Percentiles rank a stretch among this genome's conserved stretches.
These are phyloP conservation scores for Heterobasidion annosum DNA, from an alignment of 1,284 basidiomycete species.

Conservation along the genomic window DNA sequence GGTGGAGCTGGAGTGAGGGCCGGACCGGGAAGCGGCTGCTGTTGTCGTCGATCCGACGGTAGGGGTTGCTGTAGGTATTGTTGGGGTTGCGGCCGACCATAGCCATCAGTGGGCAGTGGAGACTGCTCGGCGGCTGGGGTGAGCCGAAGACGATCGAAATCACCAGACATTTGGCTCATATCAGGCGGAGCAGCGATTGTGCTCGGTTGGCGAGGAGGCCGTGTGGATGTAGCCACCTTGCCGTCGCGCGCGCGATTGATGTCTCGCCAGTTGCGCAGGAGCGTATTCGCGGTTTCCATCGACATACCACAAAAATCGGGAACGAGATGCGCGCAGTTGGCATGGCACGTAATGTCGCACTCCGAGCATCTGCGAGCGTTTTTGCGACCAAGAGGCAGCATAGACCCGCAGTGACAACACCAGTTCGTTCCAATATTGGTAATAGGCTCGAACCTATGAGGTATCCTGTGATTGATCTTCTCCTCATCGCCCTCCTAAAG, in stretches of 20 bases:
- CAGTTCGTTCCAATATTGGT: conserved; percentile 98
- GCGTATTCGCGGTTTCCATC: conserved; percentile 97
- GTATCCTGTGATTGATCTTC: conserved; percentile 99
- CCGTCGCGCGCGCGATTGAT: conserved; percentile 54
- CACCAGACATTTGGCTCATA: conserved; percentile 21
- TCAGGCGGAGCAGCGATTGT: conserved; percentile 10
- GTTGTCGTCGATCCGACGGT: conserved; percentile 7
- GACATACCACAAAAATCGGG: conserved; percentile 99
- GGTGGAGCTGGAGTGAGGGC: conserved; percentile 10
- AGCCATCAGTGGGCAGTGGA: neutral
- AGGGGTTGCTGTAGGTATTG: conserved; percentile 2
- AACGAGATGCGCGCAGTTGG: conserved; percentile 95
- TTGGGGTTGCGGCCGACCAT: conserved; percentile 7
- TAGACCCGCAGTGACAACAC: conserved; percentile 99
- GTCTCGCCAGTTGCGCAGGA: conserved; percentile 86
- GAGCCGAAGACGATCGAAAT: conserved; percentile 46
- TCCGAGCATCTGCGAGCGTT: conserved; percentile 94
- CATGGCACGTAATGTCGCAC: conserved; percentile 95
- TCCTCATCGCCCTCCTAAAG: conserved; percentile 89
- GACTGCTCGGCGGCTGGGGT: conserved; percentile 14
- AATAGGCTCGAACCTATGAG: conserved; percentile 95
- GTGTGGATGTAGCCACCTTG: conserved; percentile 23
- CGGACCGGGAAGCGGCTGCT: conserved; percentile 11
- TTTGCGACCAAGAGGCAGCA: conserved; percentile 95
- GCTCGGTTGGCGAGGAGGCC: conserved; percentile 14